Conservation (phyloP, 2,329 filamentous ascomycete species). For the Cordyceps fumosorosea region DNA sequence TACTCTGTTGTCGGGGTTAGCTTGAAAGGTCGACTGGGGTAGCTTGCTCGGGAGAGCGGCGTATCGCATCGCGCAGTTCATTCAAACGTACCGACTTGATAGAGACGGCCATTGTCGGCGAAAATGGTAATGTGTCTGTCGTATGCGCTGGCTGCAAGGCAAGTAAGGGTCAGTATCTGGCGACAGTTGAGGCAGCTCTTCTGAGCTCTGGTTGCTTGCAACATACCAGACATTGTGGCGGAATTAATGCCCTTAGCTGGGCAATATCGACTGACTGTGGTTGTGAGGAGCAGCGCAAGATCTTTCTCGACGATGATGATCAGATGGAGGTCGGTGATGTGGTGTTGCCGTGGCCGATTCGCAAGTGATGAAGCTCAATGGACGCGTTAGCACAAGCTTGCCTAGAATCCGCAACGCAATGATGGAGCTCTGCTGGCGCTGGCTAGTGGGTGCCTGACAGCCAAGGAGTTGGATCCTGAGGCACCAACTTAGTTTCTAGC, state of each 20-base stretch:
- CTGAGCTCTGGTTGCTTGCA: slow-evolving; percentile 10
- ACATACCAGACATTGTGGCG: slow-evolving; percentile 47
- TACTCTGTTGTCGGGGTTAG: slow-evolving; percentile 62
- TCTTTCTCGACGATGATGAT: slow-evolving; percentile 12
- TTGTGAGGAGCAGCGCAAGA: background rate
- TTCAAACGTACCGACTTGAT: slow-evolving; percentile 87
- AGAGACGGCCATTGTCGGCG: slow-evolving; percentile 94
- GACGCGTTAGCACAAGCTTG: slow-evolving; percentile 44
- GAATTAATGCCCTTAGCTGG: slow-evolving; percentile 17
- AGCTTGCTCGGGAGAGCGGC: slow-evolving; percentile 3
- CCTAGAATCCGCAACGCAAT: slow-evolving; percentile 30
- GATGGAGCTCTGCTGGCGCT: slow-evolving; percentile 8
- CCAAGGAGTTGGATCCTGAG: slow-evolving; percentile 2
- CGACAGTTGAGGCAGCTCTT: slow-evolving; percentile 22
- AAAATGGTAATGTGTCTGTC: slow-evolving; percentile 99
- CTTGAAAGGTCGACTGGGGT: slow-evolving; percentile 12
- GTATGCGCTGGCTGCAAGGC: slow-evolving; percentile 61
- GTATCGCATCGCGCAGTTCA: slow-evolving; percentile 6
- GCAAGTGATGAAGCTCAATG: slow-evolving; percentile 10
- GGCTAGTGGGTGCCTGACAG: slow-evolving; percentile 3
- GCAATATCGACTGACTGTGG: background rate
- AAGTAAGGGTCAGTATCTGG: slow-evolving; percentile 20
- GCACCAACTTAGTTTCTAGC: background rate
- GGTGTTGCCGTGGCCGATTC: slow-evolving; percentile 6
- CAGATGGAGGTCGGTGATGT: slow-evolving; percentile 20